Evolutionary conservation across 2,329 filamentous ascomycete genomes (phyloP), one percentile per base, ranked within the genome.

Genomic region (Hymenoscyphus scutula): DNA sequence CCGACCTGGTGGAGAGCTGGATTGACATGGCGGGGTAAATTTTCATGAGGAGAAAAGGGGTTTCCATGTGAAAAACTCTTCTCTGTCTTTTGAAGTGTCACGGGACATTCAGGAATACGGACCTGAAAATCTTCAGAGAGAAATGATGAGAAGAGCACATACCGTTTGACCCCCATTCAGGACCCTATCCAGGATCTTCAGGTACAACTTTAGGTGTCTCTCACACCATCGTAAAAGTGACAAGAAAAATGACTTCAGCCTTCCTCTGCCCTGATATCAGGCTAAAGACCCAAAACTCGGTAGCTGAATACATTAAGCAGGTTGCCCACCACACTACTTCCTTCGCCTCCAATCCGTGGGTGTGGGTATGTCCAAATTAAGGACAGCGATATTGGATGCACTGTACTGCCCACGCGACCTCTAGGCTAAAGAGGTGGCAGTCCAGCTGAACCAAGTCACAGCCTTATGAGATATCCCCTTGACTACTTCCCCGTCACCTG

Each of bases 391-490:
- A 34, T 56, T 32, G 23, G 29, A 34, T 51, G 19, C 37, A 56
- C 37, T 29, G 29, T 54, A 32, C 53, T 30, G 53, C 53, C 30
- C 59, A 61, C 59, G 53, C 59, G 59, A 61, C 53, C 51, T 30
- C 34, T 37, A 37, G 34, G 34, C 34, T 37, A 37, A 37, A 37
- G 11, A 37, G 34, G 34, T 37, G 25, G n/a, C 23, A 17, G 29
- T 8, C 53, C 53, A 54, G 53, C 29, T 54, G 27, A 30, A 32
- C 27, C 17, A 30, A 23, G 23, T 11, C 13, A 29, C 53, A 61
- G 59, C 59, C 59, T 61, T 61, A 61, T 48, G 53, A 56, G 32
- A 8, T 48, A 15, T 56, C 51, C 51, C 19, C 23, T 37, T 37
- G 34, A 37, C 34, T 27, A 17, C 48, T 54, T n/a, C 17, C 53